Evolutionary conservation across 768 basidiomycete species (phyloP), one percentile per base, ranked within the genome.

Genomic region (Heimioporus sp.): DNA sequence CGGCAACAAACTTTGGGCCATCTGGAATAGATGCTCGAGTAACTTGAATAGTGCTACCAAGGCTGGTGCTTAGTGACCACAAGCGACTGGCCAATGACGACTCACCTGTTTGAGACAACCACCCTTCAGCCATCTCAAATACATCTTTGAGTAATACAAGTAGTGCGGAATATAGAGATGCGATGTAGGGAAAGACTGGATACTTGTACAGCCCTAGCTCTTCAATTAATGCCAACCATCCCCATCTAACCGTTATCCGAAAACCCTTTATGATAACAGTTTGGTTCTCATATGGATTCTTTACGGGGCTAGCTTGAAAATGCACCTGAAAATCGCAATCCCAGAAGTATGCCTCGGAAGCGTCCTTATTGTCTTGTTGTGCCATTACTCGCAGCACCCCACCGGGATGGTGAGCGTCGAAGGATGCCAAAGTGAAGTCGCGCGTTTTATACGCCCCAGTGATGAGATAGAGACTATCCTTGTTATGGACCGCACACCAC

Each of bases 221-320:
- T 31, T 49, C 47, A 15, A 54, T n/a, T 21, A 54, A 31, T 9
- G 34, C 2, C 5, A 38, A 17, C 28, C 16, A 16, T 21, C 32
- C 8, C 39, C 30, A 28, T n/a, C 46, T 55, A 5, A 50, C 39
- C 16, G 43, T 39, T 11, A 57, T 47, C 45, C 41, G 49, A 43
- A 58, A 56, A 2, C 54, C 54, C 24, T 41, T 41, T 15, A 58
- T 42, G 20, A 58, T 15, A 15, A 58, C 10, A 6, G 57, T 56
- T 40, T 58, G 57, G 31, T 58, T 56, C 17, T 52, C 46, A 1
- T 35, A 12, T 4, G 24, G 3, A 17, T 39, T 31, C 11, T 16
- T 24, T 5, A 10, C 20, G 16, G 2, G 37, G 35, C 49, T 28
- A 1, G 38, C 12, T 13, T 34, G 44, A 1, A 3, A 31, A 24